These are phyloP conservation scores for Ilex aquifolium DNA, from an alignment of 257 asterid genomes.

Conservation along the genomic window DNA sequence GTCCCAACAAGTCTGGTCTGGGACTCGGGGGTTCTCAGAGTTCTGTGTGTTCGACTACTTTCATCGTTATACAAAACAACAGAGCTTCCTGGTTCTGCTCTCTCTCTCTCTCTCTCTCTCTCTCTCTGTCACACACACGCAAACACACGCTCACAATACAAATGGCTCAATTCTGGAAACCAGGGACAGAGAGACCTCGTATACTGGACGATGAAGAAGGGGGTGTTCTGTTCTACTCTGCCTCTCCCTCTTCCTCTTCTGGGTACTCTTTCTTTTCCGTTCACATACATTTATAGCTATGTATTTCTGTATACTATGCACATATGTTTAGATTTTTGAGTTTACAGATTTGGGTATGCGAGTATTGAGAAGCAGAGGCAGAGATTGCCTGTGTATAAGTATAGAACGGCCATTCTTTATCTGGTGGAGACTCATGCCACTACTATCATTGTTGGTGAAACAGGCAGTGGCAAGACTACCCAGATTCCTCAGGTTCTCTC, in stretches of 20 bases:
- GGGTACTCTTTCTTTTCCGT: slow-evolving; percentile 33
- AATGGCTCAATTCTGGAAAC: slow-evolving; percentile 88
- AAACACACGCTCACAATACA: too few species aligned
- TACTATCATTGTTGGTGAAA: slow-evolving; percentile 87
- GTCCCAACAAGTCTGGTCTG: too few species aligned
- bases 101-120: too few species aligned
- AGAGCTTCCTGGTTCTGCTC: too few species aligned
- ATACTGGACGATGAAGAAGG: slow-evolving; percentile 94
- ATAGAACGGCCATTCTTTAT: slow-evolving; percentile 63
- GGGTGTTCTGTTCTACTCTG: slow-evolving; percentile 58
- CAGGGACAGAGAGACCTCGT: slow-evolving; percentile 82
- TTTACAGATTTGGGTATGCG: slow-evolving; percentile 51
- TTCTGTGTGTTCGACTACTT: too few species aligned
- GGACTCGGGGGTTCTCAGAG: too few species aligned
- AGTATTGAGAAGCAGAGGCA: slow-evolving; percentile 61
- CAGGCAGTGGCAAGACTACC: slow-evolving; percentile 96
- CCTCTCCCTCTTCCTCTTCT: slow-evolving; percentile 67
- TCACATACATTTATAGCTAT: neutral
- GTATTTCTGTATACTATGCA: neutral
- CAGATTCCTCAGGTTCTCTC: slow-evolving; percentile 93
- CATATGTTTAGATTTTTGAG: neutral
- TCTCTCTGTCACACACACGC: too few species aligned
- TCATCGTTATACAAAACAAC: too few species aligned
- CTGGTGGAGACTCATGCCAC: slow-evolving; percentile 87
- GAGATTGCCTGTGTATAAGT: slow-evolving; percentile 77